These are phyloP conservation scores for Plasmodium coatneyi DNA, from an alignment of 169 alveolate species.

Conservation along the genomic window DNA sequence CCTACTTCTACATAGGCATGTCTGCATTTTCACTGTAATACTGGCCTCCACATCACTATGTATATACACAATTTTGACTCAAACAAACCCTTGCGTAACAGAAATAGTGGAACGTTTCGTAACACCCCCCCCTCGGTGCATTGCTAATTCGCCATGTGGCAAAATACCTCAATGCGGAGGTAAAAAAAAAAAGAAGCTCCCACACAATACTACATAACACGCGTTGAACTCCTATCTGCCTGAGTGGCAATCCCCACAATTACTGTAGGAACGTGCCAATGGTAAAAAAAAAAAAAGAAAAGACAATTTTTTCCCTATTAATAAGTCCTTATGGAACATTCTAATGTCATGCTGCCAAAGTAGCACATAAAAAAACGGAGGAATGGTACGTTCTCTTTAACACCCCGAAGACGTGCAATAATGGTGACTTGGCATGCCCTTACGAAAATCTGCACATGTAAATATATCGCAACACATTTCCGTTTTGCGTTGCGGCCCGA, in stretches of 20 bases:
- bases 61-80: neutral
- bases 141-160: neutral
- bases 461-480: neutral
- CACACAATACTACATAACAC: neutral
- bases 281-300: neutral
- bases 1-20: neutral
- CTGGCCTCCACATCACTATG: neutral
- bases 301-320: neutral
- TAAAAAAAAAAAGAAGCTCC: neutral
- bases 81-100: neutral
- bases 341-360: neutral
- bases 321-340: neutral
- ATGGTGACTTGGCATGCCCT: neutral
- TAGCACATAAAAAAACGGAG: neutral
- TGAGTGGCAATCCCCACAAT: neutral
- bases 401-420: conserved; percentile 1
- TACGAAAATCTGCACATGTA: neutral
- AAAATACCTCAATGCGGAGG: neutral
- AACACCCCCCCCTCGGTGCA: neutral
- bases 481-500: neutral
- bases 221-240: neutral
- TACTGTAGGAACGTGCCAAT: neutral
- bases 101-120: neutral
- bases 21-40: neutral
- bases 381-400: neutral